These are phyloP conservation scores for Neofusicoccum umdonicola DNA, from an alignment of 2,329 filamentous ascomycete species.

Conservation along the genomic window DNA sequence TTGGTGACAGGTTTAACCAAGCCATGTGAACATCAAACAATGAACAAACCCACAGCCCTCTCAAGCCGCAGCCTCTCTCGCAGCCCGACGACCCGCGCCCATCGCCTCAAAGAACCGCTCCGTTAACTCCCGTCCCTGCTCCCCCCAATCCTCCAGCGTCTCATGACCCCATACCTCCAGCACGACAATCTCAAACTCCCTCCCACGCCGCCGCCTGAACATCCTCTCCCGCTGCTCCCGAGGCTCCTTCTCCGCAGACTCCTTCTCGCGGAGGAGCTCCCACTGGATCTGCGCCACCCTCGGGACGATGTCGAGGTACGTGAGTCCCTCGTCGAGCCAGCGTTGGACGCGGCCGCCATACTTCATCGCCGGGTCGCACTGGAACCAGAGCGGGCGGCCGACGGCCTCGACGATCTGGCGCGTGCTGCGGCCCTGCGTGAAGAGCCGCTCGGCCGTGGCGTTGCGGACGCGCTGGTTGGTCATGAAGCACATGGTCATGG, in stretches of 20 bases:
- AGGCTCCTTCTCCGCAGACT: not conserved
- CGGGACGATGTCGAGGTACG: not conserved
- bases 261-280: not conserved
- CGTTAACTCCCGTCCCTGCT: not conserved
- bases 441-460: not conserved
- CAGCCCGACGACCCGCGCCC: not conserved
- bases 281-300: not conserved
- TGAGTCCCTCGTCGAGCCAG: not conserved
- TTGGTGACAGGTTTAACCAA: too few species aligned
- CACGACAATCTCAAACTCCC: not conserved
- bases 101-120: not conserved
- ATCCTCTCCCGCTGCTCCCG: not conserved
- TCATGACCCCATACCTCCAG: not conserved
- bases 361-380: not conserved
- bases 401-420: not conserved
- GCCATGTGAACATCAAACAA: not conserved
- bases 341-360: not conserved
- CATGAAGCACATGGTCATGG: not conserved
- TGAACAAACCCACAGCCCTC: too few species aligned
- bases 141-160: not conserved
- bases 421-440: not conserved
- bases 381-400: not conserved
- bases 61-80: not conserved
- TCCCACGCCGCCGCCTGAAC: not conserved
- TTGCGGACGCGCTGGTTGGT: not conserved